Percentiles rank a stretch among this genome's conserved stretches.
Conservation (phyloP, 148 eudicot species). For the Dysphania ambrosioides region DNA sequence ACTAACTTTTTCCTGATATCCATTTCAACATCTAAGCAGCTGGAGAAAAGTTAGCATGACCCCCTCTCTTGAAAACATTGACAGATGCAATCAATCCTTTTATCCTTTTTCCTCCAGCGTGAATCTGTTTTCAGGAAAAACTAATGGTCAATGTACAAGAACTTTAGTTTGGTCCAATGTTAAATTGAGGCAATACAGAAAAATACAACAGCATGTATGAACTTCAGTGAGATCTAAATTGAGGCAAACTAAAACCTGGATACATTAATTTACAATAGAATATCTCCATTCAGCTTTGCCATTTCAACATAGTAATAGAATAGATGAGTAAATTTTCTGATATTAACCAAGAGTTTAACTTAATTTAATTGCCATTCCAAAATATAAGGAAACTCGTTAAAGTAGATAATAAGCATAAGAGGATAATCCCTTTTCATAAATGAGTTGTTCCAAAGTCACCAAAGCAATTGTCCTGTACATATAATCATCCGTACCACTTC, state of each 20-base stretch:
- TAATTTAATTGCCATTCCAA: background rate
- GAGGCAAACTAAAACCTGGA: background rate
- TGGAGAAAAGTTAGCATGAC: constrained; percentile 6
- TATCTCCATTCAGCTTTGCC: background rate
- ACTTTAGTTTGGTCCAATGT: background rate
- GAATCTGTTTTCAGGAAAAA: constrained; percentile 20
- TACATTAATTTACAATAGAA: background rate
- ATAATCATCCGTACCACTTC: too few species aligned
- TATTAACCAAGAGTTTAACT: background rate
- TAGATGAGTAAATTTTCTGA: background rate
- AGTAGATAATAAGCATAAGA: background rate
- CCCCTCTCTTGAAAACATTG: constrained; percentile 8
- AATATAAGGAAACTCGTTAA: background rate
- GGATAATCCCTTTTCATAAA: background rate
- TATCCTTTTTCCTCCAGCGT: constrained; percentile 3
- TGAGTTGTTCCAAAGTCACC: background rate
- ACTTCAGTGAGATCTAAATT: background rate
- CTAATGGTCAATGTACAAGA: background rate
- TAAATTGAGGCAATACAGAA: background rate
- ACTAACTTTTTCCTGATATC: background rate
- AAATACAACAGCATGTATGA: background rate
- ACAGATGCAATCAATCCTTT: constrained; percentile 16
- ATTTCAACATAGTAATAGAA: background rate
- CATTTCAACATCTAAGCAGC: constrained; percentile 18
- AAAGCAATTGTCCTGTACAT: background rate